Evolutionary conservation across 331 rosid genomes (phyloP), one percentile per base, ranked within the genome.

Genomic region (Stylosanthes scabra): DNA sequence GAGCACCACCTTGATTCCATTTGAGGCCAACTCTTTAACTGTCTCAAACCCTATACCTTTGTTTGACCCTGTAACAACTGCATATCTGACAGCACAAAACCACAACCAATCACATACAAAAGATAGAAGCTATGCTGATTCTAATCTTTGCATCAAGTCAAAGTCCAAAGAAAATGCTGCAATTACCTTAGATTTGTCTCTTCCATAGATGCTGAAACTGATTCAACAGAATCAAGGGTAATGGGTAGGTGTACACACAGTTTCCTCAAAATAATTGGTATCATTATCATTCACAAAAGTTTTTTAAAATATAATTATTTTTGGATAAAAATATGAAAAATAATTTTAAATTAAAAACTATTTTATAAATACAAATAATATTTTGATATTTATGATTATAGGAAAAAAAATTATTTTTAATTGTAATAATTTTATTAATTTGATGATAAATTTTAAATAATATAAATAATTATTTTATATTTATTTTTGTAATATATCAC

Each of bases 11-110:
- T 68, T 81, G 44, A 85, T 11, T 13, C 87, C 85, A 66, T 41
- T 7, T 40, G 79, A 76, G 45, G 83, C 85, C 64, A 88, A 73
- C 16, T 81, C 85, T 25, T 3, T 83, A 0, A 80, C 86, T 9
- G 54, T 56, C 59, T 78, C 87, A 0, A 85, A 81, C 8, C 90
- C 90, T 28, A 83, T 81, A 14, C 93, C 88, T 42, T 81, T 79
- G 40, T 88, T 88, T 25, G 83, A 75, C 0, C 90, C 93, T 0
- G 86, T 85, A 34, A 85, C 90, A 11, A 83, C 76, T 11, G 83
- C 88, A 68, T 51, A 81, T 73, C 88, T 83, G 52, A 62, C 60
- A 40, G 29, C 9, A 27, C 40, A 75, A 74, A 14, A 5, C 12
- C 34, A 8, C 47, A 3, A 49, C 7, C 42, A 9, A 72, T 14